Evolutionary conservation across 1,284 basidiomycete species (phyloP).

Genomic region (Agroathelia rolfsii): DNA sequence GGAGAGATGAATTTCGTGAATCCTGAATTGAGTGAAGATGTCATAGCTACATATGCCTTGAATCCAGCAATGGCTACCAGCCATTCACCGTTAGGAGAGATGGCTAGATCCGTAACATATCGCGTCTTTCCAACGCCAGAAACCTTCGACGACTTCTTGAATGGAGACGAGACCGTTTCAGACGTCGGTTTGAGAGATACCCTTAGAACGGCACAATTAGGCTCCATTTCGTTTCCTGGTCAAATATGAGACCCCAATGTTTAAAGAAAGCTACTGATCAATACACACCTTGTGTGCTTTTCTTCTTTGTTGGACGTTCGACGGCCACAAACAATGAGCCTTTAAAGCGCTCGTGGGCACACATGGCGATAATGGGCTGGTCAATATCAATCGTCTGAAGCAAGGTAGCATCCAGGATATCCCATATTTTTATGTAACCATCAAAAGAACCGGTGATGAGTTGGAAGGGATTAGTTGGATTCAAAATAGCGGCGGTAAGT

Average conservation of each 20-base stretch:
- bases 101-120: conserved; percentile 48
- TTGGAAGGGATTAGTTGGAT: conserved; percentile 84
- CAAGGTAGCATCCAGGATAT: conserved; percentile 81
- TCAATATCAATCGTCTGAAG: conserved; percentile 65
- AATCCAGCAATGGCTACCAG: conserved; percentile 73
- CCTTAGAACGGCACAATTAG: conserved; percentile 47
- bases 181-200: conserved; percentile 48
- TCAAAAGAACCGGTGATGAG: conserved; percentile 81
- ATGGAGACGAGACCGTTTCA: conserved; percentile 28
- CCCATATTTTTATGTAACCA: conserved; percentile 85
- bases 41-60: conserved; percentile 73
- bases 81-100: conserved; percentile 76
- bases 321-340: conserved; percentile 65
- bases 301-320: conserved; percentile 39
- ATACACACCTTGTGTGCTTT: conserved; percentile 33
- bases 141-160: conserved; percentile 42
- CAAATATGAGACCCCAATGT: conserved; percentile 9
- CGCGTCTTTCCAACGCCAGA: conserved; percentile 61
- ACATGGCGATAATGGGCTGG: conserved; percentile 67
- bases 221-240: conserved; percentile 21
- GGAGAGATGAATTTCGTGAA: conserved; percentile 83
- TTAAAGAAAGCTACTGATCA: conserved; percentile 7
- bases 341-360: conserved; percentile 56
- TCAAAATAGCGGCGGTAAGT: conserved; percentile 72
- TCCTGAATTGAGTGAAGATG: conserved; percentile 46